These are phyloP conservation scores for Discostella pseudostelligera DNA, from an alignment of 108 stramenopile genomes.

Conservation along the genomic window DNA sequence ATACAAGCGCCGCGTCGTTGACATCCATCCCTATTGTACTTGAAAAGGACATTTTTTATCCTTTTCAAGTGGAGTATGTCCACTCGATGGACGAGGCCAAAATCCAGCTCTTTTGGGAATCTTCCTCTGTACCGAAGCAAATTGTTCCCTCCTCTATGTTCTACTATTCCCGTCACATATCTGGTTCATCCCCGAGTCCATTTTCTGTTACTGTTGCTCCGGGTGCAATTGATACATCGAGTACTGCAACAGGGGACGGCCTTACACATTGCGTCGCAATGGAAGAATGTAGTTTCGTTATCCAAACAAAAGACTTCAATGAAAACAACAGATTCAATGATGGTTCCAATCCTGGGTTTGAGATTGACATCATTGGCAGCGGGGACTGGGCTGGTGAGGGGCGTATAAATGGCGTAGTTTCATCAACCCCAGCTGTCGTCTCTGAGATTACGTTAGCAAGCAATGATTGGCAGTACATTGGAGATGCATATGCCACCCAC, in stretches of 20 bases:
- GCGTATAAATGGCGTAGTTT: conserved; percentile 44
- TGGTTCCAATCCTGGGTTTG: conserved; percentile 51
- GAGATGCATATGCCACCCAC: conserved; percentile 13
- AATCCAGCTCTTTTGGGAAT: conserved; percentile 52
- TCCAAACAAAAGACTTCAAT: conserved; percentile 54
- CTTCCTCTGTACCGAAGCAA: conserved; percentile 13
- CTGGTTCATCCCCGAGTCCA: conserved; percentile 27
- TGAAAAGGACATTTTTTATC: conserved; percentile 37
- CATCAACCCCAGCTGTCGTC: conserved; percentile 17
- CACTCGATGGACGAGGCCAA: conserved; percentile 49
- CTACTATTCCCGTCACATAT: conserved; percentile 57
- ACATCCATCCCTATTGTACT: conserved; percentile 13
- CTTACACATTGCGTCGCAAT: conserved; percentile 52
- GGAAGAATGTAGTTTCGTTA: conserved; percentile 55
- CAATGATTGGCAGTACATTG: conserved; percentile 37
- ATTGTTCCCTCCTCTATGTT: conserved; percentile 53
- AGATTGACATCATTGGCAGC: conserved; percentile 56
- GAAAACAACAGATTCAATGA: conserved; percentile 61
- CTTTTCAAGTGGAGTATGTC: conserved; percentile 50
- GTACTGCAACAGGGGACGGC: conserved; percentile 56
- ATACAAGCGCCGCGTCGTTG: conserved; percentile 8
- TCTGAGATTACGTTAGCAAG: conserved; percentile 1
- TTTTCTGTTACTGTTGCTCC: conserved; percentile 36
- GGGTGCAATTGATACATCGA: conserved; percentile 25
- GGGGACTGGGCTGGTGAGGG: conserved; percentile 73